phyloP scores from a whole-genome alignment of 768 basidiomycete genomes.

The Asterophora lycoperdoides region DNA sequence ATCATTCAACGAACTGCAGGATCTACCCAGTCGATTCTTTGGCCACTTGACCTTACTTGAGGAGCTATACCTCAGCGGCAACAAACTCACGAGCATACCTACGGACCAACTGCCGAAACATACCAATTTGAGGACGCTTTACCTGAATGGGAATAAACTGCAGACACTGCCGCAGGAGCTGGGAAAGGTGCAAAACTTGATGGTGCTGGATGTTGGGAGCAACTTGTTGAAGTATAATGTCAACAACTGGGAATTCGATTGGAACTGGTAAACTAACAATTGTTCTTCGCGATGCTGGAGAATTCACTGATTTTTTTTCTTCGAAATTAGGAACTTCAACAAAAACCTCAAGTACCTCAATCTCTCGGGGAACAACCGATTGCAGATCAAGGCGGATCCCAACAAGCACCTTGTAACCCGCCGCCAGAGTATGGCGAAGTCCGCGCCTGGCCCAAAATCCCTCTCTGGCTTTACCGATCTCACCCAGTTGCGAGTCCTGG shows the following conservation, averaged over 20 bases:
- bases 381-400: conserved; percentile 86
- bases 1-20: conserved; percentile 92
- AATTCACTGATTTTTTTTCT: background rate
- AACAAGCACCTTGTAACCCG: conserved; percentile 28
- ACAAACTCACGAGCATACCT: conserved; percentile 85
- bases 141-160: conserved; percentile 90
- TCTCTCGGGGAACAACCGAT: conserved; percentile 91
- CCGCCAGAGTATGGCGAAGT: conserved; percentile 22
- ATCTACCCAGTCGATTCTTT: conserved; percentile 78
- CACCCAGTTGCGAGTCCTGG: conserved; percentile 80
- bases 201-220: conserved; percentile 87
- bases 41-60: conserved; percentile 64
- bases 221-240: conserved; percentile 96
- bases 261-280: conserved; percentile 79
- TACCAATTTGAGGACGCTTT: conserved; percentile 66
- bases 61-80: conserved; percentile 93
- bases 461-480: conserved; percentile 87
- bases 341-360: conserved; percentile 91
- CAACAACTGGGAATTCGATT: conserved; percentile 97
- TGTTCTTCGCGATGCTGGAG: background rate
- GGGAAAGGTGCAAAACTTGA: conserved; percentile 73
- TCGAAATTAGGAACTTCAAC: conserved; percentile 83
- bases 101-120: conserved; percentile 81
- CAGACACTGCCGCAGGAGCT: conserved; percentile 91
- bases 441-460: conserved; percentile 26